Conservation (phyloP, 805 yeast genomes). For the Suhomyces xylopsoci region DNA sequence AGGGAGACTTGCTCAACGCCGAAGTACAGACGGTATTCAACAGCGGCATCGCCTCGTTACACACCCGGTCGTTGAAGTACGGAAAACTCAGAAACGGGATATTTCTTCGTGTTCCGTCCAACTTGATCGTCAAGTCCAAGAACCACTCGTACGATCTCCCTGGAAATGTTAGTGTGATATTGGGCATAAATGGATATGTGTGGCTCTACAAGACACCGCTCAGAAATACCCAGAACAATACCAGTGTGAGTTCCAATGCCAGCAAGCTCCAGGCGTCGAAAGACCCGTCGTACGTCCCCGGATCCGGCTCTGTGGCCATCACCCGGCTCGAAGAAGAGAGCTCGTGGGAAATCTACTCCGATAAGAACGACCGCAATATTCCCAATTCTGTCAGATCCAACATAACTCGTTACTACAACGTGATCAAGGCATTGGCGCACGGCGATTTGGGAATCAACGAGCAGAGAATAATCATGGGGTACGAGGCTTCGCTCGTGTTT, state of each 20-base stretch:
- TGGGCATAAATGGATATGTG: conserved; percentile 93
- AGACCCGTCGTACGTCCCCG: conserved; percentile 45
- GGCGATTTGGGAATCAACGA: conserved; percentile 88
- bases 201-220: conserved; percentile 77
- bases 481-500: conserved; percentile 85
- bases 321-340: conserved; percentile 90
- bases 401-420: conserved; percentile 82
- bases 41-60: conserved; percentile 91
- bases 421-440: conserved; percentile 74
- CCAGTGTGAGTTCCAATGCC: conserved; percentile 20
- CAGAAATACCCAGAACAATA: conserved; percentile 16
- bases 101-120: conserved; percentile 76
- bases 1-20: conserved; percentile 92
- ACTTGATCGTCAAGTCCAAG: conserved; percentile 78
- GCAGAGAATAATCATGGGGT: conserved; percentile 71
- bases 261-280: conserved; percentile 41
- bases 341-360: conserved; percentile 93
- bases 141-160: conserved; percentile 88
- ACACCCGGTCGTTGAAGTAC: conserved; percentile 91
- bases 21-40: conserved; percentile 88
- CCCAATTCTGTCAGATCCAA: conserved; percentile 60
- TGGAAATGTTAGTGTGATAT: conserved; percentile 84
- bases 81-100: conserved; percentile 94
- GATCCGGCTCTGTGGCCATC: conserved; percentile 62
- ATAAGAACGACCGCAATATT: conserved; percentile 72